Evolutionary conservation across 1,284 basidiomycete species (phyloP), one percentile per base, ranked within the genome.

Genomic region (Trametes hirsuta): DNA sequence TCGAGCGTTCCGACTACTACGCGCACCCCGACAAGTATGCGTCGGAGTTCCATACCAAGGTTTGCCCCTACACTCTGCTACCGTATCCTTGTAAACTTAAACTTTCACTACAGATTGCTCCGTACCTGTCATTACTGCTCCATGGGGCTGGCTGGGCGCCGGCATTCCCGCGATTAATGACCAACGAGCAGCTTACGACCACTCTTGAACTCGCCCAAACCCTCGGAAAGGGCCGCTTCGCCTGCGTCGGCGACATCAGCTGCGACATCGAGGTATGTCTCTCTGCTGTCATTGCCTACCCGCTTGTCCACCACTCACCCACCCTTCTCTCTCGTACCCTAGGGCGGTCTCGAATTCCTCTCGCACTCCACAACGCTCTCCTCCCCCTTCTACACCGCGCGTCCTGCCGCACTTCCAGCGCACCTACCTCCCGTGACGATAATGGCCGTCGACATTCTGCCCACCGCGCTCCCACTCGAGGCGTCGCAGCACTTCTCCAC

Each of bases 381-480:
- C 24, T 76, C 83, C 18, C 94, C 94, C 0, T 88, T 85, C 69
- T 94, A 86, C 72, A 81, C 77, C 39, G 72, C 81, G 64, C 80
- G 74, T 34, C 84, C 82, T 0, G 57, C 70, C 3, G 68, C 71
- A 8, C 74, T 81, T 11, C 80, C 80, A 1, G 66, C 74, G 0
- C 71, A 81, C 53, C 76, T 86, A 2, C 84, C 85, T 0, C 78
- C 81, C 0, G 81, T 93, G 4, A 84, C 90, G 53, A 85, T 95
- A 68, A 93, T 94, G 84, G 85, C 91, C 0, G 89, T 95, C 51
- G 95, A 97, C 69, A 96, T 97, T 65, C 83, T 96, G 2, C 95
- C 94, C 0, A 84, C 94, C 0, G 85, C 90, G 54, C 81, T 97
- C 14, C 91, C 94, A 22, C 76, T 85, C 47, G 94, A 96, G 66